Evolutionary conservation across 768 basidiomycete species (phyloP), one percentile per base, ranked within the genome.

Genomic region (Sarcomyxa edulis): DNA sequence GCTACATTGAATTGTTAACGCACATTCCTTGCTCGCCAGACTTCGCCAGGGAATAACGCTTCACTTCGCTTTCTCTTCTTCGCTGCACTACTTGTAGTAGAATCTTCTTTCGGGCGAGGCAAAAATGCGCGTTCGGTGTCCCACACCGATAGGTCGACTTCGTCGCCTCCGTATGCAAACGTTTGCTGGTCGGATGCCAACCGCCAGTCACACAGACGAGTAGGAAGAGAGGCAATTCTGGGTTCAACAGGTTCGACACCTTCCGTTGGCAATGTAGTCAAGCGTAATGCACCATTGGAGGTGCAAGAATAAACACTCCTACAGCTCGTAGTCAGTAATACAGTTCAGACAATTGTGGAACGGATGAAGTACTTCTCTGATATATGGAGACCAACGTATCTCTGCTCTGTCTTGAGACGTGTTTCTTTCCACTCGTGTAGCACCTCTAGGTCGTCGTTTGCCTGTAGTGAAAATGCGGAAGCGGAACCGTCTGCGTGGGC

Each of bases 11-110:
- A 20, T 19, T 25, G n/a, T n/a, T n/a, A n/a, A 50, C 68, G 25
- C 40, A 87, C 84, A 55, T 93, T 92, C 58, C 82, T 84, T 7
- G 88, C 88, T 40, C 89, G 68, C 90, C 90, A 93, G 4, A 82
- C 50, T 62, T 93, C 90, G 0, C 76, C 84, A 0, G 80, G 72
- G 34, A 89, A 73, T 3, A 88, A 50, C 2, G 66, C 58, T 4
- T 78, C 72, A 4, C 59, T 54, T 18, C 79, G 62, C 56, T 81
- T 82, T 48, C 84, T 62, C 51, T 85, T 81, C 50, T 74, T 78
- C 7, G 55, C 36, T 8, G 49, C 24, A 2, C 51, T 23, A 15
- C 45, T 37, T 31, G 52, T 43, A 9, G 37, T 30, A 18, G 48
- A 12, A 4, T 48, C 34, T 3, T 56, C 42, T 10, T 47, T 41